Conservation (phyloP, 306 rosid species). For the Prunus campanulata region DNA sequence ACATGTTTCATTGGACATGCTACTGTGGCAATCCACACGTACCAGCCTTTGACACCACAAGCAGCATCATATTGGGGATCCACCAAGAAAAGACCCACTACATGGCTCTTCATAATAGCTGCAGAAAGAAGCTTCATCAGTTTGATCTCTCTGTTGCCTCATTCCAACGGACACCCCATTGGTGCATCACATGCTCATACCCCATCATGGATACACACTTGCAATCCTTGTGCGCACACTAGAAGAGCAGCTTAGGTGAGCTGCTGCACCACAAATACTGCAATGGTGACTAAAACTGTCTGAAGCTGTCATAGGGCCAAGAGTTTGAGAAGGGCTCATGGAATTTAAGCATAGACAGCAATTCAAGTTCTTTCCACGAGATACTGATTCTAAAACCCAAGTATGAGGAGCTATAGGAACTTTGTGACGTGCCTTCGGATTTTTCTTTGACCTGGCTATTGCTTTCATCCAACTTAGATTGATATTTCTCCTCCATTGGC, state of each 20-base stretch:
- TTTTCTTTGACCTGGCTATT: slow-evolving; percentile 83
- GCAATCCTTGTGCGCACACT: slow-evolving; percentile 82
- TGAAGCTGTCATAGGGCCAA: slow-evolving; percentile 74
- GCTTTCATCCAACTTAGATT: slow-evolving; percentile 96
- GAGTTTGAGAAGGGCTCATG: slow-evolving; percentile 75
- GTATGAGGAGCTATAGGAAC: slow-evolving; percentile 74
- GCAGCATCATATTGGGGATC: slow-evolving; percentile 98
- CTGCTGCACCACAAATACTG: slow-evolving; percentile 75
- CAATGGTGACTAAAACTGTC: slow-evolving; percentile 80
- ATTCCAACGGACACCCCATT: slow-evolving; percentile 97
- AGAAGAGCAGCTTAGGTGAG: slow-evolving; percentile 83
- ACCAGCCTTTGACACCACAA: slow-evolving; percentile 95
- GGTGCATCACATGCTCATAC: slow-evolving; percentile 71
- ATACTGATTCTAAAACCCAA: slow-evolving; percentile 71
- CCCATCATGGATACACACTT: slow-evolving; percentile 92
- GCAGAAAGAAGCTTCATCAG: slow-evolving; percentile 77
- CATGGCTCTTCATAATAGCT: slow-evolving; percentile 96
- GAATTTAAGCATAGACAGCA: slow-evolving; percentile 88
- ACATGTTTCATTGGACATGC: slow-evolving; percentile 81
- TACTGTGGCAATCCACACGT: slow-evolving; percentile 86
- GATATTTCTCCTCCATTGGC: slow-evolving; percentile 97
- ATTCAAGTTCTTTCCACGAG: slow-evolving; percentile 85
- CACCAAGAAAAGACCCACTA: slow-evolving; percentile 88
- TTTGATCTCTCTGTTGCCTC: slow-evolving; percentile 71
- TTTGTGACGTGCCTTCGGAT: slow-evolving; percentile 71